Base-by-base conservation (phyloP, 2,329 filamentous ascomycete genomes). In the Epicoccum sorghinum region DNA sequence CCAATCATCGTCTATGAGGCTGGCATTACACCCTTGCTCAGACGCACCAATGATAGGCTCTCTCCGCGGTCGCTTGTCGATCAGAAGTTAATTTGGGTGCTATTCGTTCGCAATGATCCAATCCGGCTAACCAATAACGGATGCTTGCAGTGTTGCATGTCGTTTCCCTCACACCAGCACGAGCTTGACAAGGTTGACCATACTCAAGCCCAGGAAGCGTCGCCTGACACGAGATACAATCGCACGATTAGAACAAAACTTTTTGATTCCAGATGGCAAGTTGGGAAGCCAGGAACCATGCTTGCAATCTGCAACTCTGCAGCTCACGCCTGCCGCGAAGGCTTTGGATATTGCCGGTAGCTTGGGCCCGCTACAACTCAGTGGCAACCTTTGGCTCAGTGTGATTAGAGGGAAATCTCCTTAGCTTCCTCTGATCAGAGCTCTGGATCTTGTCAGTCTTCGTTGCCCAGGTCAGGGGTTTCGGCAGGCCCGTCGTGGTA, bases 81-180 rank as follows among this genome's bases (percentile, higher is more conserved):
- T 35, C 30, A 40, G 37, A 49, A 47, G 59, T 56, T 57, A 55
- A 61, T 57, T 46, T 50, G 43, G 47, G 38, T 35, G 30, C 43
- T 45, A 46, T 30, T 50, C 39, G 33, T 22, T 40, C 38, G 33
- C 46, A 23, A 50, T 38, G 46, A 42, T 35, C 29, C 35, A 41
- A 42, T 27, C 30, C 18, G 12, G 10, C 41, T 42, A 46, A 46
- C 35, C 37, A 40, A 47, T 51, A 52, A 58, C 64, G 67, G 65
- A 57, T 64, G 60, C 47, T 58, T 66, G 64, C 67, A 67, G 64
- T 41, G 9, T 30, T 50, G 43, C 52, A 64, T 58, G 56, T 61
- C 58, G 62, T 52, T 58, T 61, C 57, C 57, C 55, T 57, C 45
- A 61, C 51, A 60, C 45, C 51, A 56, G 47, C 47, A 47, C 55